Conservation (phyloP, 2,329 filamentous ascomycete species). For the Sporothrix luriei region DNA sequence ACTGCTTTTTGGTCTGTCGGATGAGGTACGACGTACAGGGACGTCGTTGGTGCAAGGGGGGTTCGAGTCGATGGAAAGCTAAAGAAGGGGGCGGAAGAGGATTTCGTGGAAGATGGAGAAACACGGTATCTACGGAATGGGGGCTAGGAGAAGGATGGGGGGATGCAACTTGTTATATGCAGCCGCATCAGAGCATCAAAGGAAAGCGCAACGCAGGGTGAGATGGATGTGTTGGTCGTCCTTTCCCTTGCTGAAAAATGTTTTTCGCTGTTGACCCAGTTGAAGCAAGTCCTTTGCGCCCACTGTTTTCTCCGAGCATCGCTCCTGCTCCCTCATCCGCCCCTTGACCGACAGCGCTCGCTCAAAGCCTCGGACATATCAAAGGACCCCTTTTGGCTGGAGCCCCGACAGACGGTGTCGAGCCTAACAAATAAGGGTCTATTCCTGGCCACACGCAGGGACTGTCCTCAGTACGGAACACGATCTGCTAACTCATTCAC, state of each 20-base stretch:
- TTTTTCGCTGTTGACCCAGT: background rate
- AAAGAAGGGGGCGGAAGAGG: constrained; percentile 7
- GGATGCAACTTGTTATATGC: constrained; percentile 14
- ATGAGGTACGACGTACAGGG: constrained; percentile 1
- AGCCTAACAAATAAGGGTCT: constrained; percentile 1
- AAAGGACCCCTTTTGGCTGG: background rate
- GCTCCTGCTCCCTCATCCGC: constrained; percentile 4
- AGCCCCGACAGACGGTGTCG: background rate
- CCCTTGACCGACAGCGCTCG: constrained; percentile 9
- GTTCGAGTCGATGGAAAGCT: background rate
- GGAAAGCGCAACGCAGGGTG: constrained; percentile 16
- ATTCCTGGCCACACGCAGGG: background rate
- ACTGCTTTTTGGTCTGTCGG: constrained; percentile 10
- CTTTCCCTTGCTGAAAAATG: constrained; percentile 15
- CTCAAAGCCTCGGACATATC: constrained; percentile 19
- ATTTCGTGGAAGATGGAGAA: constrained; percentile 10
- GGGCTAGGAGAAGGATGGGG: background rate
- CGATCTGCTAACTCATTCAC: background rate
- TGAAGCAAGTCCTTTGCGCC: background rate
- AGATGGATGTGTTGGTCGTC: constrained; percentile 2
- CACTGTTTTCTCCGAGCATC: background rate
- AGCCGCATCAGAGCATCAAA: constrained; percentile 3
- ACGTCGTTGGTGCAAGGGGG: background rate
- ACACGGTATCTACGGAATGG: background rate
- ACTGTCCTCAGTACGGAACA: constrained; percentile 2